A percentile compares a stretch with the other conserved stretches of the same genome.
Evolutionary conservation across 192 early-diverging fungal genomes (phyloP).

Genomic region (Borealophlyctis nickersoniae): DNA sequence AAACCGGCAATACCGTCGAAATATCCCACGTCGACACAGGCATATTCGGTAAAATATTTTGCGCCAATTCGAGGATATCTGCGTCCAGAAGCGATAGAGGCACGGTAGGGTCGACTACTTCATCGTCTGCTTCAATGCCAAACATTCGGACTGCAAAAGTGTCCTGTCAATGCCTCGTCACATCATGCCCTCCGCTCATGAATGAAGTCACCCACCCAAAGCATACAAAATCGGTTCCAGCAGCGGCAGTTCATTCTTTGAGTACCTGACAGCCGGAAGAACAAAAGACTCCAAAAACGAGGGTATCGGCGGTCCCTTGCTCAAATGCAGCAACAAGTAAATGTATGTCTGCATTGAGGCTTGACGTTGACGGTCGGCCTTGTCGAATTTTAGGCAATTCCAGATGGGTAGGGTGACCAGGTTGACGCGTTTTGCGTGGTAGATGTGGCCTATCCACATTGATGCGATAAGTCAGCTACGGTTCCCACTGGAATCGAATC

Average conservation of each 20-base stretch:
- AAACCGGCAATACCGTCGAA: background rate
- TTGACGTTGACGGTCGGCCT: background rate
- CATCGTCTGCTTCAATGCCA: no score
- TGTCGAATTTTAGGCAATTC: conserved; percentile 14
- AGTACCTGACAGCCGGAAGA: background rate
- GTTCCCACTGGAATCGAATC: no score
- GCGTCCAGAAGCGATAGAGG: no score
- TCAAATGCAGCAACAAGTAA: conserved; percentile 15
- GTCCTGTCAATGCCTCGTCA: no score
- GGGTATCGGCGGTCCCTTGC: background rate
- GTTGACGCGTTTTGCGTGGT: conserved; percentile 3
- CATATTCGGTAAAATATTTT: background rate
- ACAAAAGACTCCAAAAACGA: conserved; percentile 5
- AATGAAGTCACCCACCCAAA: no score
- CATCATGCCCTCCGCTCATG: no score
- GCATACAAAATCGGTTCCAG: background rate
- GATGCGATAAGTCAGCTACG: background rate
- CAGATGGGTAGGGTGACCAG: conserved; percentile 9
- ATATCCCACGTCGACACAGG: background rate
- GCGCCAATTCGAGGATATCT: no score
- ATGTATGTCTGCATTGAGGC: conserved; percentile 7
- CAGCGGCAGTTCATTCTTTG: background rate
- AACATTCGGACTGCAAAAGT: no score
- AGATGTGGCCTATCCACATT: conserved; percentile 18
- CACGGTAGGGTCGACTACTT: no score